These are phyloP conservation scores for Pelargonium citronellum DNA, from an alignment of 441 rosid species.

Conservation along the genomic window DNA sequence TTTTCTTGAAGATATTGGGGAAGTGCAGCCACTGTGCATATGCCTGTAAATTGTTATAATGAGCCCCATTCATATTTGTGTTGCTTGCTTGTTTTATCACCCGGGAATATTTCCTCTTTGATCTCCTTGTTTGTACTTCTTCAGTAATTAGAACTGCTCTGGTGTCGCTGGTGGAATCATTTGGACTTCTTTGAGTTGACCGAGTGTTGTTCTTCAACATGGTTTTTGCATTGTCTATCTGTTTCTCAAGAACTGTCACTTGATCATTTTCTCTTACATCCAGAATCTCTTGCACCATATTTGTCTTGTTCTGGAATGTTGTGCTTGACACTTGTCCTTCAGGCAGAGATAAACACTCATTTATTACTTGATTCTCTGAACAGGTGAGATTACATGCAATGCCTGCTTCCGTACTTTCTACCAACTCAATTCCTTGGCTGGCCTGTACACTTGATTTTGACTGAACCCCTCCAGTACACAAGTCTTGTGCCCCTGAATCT, in stretches of 20 bases:
- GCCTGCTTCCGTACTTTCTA: constrained; percentile 27
- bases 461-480: constrained; percentile 18
- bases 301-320: no score
- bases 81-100: constrained; percentile 26
- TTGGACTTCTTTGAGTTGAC: constrained; percentile 21
- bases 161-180: constrained; percentile 22
- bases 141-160: constrained; percentile 13
- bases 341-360: no score
- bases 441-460: constrained; percentile 26
- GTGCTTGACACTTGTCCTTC: no score
- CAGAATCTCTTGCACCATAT: no score
- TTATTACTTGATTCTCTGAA: constrained; percentile 5
- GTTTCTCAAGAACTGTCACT: constrained; percentile 17
- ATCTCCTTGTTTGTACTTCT: constrained; percentile 29
- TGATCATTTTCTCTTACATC: constrained; percentile 15
- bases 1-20: constrained; percentile 37
- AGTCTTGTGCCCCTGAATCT: constrained; percentile 25
- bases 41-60: constrained; percentile 31
- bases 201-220: constrained; percentile 20
- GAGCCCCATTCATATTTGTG: constrained; percentile 33
- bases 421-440: constrained; percentile 34
- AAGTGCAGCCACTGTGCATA: constrained; percentile 34
- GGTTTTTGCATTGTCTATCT: constrained; percentile 16
- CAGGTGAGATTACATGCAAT: constrained; percentile 21
- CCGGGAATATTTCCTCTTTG: constrained; percentile 24